phyloP scores from a whole-genome alignment of 2,329 filamentous ascomycete genomes.

The Shiraia bambusicola region DNA sequence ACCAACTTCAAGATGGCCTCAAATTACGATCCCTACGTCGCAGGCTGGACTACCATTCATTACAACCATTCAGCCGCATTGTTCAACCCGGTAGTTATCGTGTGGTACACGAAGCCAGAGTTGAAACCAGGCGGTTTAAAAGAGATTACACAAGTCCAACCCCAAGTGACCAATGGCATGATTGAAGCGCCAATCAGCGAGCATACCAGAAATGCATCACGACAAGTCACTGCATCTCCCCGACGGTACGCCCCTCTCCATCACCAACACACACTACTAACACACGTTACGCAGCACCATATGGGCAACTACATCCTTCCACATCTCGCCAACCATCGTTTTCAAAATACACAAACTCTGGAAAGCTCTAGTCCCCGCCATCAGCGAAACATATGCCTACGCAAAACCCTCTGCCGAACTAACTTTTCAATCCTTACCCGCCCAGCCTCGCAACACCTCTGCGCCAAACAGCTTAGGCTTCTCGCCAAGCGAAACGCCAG shows the following conservation, averaged over 20 bases:
- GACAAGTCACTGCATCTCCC: constrained; percentile 10
- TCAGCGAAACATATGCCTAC: constrained; percentile 17
- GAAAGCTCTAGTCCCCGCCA: constrained; percentile 15
- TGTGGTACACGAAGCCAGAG: constrained; percentile 27
- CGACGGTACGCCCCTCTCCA: constrained; percentile 5
- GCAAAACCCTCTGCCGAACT: constrained; percentile 17
- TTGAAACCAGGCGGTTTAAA: constrained; percentile 19
- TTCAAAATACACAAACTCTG: constrained; percentile 21
- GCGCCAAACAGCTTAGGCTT: constrained; percentile 26
- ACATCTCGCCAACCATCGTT: constrained; percentile 18
- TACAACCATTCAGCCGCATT: constrained; percentile 22
- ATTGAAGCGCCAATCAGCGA: constrained; percentile 18
- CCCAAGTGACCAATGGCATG: constrained; percentile 19
- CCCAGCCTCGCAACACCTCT: constrained; percentile 12
- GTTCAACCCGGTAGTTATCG: constrained; percentile 19
- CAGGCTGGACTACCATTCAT: constrained; percentile 27
- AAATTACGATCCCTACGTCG: constrained; percentile 22
- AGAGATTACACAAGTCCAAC: constrained; percentile 14
- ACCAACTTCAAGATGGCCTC: constrained; percentile 20
- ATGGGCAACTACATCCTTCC: constrained; percentile 30
- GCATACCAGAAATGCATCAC: constrained; percentile 24
- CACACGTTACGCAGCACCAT: constrained; percentile 14
- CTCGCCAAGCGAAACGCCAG: constrained; percentile 6
- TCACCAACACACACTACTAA: background rate
- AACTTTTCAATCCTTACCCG: constrained; percentile 26